A percentile compares a stretch with the other conserved stretches of the same genome.
phyloP scores from a whole-genome alignment of 177 flowering plant genomes.

The Vitis hybrid region DNA sequence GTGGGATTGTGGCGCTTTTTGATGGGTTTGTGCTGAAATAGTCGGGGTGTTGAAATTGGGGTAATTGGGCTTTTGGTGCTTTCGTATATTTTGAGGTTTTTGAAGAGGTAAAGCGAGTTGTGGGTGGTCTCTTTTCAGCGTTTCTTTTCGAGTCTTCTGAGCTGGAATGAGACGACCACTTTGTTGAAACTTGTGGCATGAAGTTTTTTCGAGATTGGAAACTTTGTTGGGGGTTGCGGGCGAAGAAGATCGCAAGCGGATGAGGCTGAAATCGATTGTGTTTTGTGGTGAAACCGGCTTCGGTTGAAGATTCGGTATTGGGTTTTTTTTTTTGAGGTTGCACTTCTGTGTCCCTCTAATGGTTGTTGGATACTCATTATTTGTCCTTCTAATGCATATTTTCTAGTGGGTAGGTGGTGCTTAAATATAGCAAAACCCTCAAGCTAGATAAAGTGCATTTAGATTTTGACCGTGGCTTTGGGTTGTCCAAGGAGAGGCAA shows the following conservation, averaged over 20 bases:
- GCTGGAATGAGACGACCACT: constrained; percentile 15
- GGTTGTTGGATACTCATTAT: too few relatives aligned
- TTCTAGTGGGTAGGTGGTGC: constrained; percentile 6
- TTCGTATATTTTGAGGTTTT: background rate
- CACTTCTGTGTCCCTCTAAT: background rate
- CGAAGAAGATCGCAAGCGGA: constrained; percentile 26
- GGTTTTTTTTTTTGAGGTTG: background rate
- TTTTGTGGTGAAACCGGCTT: constrained; percentile 54
- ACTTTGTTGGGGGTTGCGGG: constrained; percentile 20
- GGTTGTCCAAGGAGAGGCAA: constrained; percentile 7
- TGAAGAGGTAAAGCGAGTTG: background rate
- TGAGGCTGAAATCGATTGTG: constrained; percentile 47
- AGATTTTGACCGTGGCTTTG: background rate
- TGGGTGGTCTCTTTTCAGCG: background rate
- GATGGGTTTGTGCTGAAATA: background rate
- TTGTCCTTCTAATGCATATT: background rate
- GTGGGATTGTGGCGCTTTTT: constrained; percentile 1
- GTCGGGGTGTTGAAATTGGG: constrained; percentile 5
- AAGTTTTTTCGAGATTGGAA: constrained; percentile 15
- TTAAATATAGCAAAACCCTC: too few relatives aligned
- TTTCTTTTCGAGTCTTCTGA: background rate
- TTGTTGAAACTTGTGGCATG: constrained; percentile 13
- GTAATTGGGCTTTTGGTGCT: constrained; percentile 1
- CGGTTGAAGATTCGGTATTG: constrained; percentile 37
- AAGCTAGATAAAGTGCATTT: too few relatives aligned